Percentiles rank a stretch among this genome's conserved stretches.
These are phyloP conservation scores for Erucastrum elatum DNA, from an alignment of 345 rosid species.

Conservation along the genomic window DNA sequence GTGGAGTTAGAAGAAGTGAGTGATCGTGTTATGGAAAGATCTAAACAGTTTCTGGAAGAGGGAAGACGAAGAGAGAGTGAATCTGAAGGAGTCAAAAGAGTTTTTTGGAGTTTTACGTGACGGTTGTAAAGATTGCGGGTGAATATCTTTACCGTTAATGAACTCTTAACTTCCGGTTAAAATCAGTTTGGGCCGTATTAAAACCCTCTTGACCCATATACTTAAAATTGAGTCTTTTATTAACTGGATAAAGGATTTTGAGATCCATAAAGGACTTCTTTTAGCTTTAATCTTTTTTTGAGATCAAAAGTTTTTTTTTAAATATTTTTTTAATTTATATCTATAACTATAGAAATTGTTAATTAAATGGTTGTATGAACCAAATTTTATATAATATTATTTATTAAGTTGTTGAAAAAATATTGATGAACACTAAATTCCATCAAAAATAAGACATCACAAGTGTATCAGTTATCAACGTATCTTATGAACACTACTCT, in stretches of 20 bases:
- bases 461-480: background rate
- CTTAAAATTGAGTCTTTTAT: background rate
- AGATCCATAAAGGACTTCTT: background rate
- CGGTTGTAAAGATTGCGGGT: background rate
- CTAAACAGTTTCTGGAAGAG: slow-evolving; percentile 6
- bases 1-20: background rate
- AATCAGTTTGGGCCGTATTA: background rate
- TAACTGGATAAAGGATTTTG: background rate
- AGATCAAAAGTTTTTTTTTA: no score
- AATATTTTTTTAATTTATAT: no score
- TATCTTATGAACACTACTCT: background rate
- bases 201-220: background rate
- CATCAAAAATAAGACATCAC: no score
- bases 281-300: no score
- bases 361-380: no score
- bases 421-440: no score
- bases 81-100: slow-evolving; percentile 8
- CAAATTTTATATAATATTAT: no score
- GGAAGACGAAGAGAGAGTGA: slow-evolving; percentile 4
- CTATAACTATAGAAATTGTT: no score
- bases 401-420: background rate
- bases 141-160: background rate
- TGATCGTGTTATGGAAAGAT: background rate
- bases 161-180: background rate
- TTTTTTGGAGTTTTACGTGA: slow-evolving; percentile 9